Evolutionary conservation across 2,329 filamentous ascomycete species (phyloP).

Genomic region (Ampelomyces quisqualis): DNA sequence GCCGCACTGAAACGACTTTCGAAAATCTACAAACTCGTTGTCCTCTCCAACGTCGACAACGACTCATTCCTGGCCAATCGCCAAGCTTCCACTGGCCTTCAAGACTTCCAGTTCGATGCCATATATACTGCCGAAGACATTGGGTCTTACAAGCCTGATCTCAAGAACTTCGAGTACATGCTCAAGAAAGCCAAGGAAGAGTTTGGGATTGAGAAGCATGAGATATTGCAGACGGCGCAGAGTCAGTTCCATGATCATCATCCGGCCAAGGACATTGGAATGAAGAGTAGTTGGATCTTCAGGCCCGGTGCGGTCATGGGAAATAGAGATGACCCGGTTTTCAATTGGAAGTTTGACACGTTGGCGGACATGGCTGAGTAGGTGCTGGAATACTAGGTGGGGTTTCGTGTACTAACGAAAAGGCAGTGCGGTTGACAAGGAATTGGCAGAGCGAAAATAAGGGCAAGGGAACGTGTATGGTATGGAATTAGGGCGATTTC

Average conservation of each 20-base stretch:
- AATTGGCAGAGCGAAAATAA: conserved; percentile 16
- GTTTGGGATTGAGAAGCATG: conserved; percentile 57
- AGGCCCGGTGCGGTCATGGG: conserved; percentile 52
- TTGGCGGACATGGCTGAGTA: conserved; percentile 61
- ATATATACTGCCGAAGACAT: conserved; percentile 71
- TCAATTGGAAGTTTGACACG: conserved; percentile 58
- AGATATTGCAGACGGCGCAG: conserved; percentile 68
- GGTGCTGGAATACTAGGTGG: not conserved
- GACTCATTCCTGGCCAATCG: conserved; percentile 54
- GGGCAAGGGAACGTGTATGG: not conserved
- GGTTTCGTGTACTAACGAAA: not conserved
- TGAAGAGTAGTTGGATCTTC: conserved; percentile 67
- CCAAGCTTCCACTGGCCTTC: conserved; percentile 48
- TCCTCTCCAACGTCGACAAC: conserved; percentile 62
- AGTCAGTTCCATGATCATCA: conserved; percentile 68
- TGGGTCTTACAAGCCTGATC: conserved; percentile 69
- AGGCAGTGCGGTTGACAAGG: conserved; percentile 47
- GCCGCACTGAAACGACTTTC: conserved; percentile 54
- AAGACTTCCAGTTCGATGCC: conserved; percentile 60
- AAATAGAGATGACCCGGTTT: conserved; percentile 46
- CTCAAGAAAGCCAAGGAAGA: conserved; percentile 55
- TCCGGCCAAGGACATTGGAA: conserved; percentile 60
- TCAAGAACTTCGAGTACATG: conserved; percentile 66
- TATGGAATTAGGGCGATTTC: not conserved
- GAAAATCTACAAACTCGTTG: conserved; percentile 58